Evolutionary conservation across 306 rosid genomes (phyloP), one percentile per base, ranked within the genome.

Genomic region (Malus sylvestris): DNA sequence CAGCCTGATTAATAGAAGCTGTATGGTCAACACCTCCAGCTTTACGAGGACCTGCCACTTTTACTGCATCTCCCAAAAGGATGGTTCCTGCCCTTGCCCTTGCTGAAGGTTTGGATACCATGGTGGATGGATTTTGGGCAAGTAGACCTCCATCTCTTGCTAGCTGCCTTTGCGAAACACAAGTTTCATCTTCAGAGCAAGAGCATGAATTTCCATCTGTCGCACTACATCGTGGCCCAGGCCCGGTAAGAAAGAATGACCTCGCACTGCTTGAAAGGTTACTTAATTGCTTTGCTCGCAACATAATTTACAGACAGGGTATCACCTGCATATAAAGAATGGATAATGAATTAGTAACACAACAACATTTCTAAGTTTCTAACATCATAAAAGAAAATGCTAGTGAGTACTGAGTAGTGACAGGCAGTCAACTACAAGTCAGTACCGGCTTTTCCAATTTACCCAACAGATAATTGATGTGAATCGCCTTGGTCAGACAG

Each of bases 161-260:
- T 46, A 78, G 80, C 82, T 85, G 89, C 82, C 85, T 79, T 75
- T 72, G 79, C 30, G 98, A 84, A 70, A 84, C 82, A 62, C 96
- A 89, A 22, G 89, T 81, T 80, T 94, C 98, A 74, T 94, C 97
- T 79, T 92, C 97, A 2, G 93, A 14, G 59, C 93, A 90, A 44
- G 91, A 83, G 86, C 98, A 90, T 27, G 97, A 86, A 83, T 87
- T 86, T 38, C 95, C 97, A 75, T 94, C 97, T 5, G 85, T 77
- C 2, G 83, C 88, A 79, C 83, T 84, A 71, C 93, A 91, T 38
- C 96, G 83, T 2, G 97, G 71, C 68, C 98, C 96, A 22, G 97
- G 71, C 68, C 98, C 96, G 19, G 87, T 75, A 15, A 94, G 82
- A 63, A 91, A 82, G 76, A 91, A 86, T 30, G 91, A 90, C 79